Base-by-base conservation (phyloP, 306 rosid genomes). In the Cicer arietinum region DNA sequence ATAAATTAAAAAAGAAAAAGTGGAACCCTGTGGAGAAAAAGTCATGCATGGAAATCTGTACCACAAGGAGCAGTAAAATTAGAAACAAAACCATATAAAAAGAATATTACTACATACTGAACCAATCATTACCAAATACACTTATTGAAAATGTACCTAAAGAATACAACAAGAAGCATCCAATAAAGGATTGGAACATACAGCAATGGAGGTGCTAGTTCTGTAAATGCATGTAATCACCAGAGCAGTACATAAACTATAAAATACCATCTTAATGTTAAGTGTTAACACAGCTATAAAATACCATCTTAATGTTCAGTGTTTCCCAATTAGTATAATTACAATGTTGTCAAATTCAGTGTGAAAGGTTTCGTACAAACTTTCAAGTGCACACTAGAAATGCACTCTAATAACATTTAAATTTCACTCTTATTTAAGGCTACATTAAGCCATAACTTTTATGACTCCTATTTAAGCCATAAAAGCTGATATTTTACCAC, bases 191-290 rank as follows among this genome's bases (percentile, higher is more conserved):
- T 52, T 9, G 92, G 57, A 76, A 81, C 53, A 83, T 90, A 95
- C 3, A 90, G 20, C 86, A 94, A 6, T 37, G 67, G 88, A 56
- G 82, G 86, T 14, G 37, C 6, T 30, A 30, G 37, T 30, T 30
- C 37, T 0, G 37, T 30, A 30, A 30, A 30, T 30, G 35, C 45
- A 71, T 58, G 45, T 62, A 61, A 14, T 75, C 52, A 77, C 83
- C 65, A 81, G 68, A 79, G 75, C 69, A 72, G 50, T 20, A 46
- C 37, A 50, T 52, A 80, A 16, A 37, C 47, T 8, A 48, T 71
- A 47, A 52, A 41, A 61, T n/a, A 30, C 37, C 37, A 30, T 30
- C 5, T 30, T 30, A 30, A 30, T 30, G 37, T 30, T 3, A 30
- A 30, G 37, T 30, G 37, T 30, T 30, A 30, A 30, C 37, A 30